These are phyloP conservation scores for Macrocystidia cucumis DNA, from an alignment of 1,284 basidiomycete genomes.

Conservation along the genomic window DNA sequence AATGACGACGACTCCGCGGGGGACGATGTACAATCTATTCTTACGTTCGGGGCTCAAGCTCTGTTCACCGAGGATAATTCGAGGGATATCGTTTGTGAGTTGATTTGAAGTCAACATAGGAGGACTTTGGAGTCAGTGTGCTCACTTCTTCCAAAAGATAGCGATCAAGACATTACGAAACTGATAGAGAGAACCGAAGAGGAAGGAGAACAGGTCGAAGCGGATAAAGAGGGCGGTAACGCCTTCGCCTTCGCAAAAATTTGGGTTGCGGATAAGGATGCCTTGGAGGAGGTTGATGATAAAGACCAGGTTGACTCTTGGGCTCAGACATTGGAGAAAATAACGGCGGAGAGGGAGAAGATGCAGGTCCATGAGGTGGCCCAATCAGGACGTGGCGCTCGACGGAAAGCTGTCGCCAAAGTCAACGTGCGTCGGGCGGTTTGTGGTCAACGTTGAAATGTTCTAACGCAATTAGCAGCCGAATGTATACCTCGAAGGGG, in stretches of 20 bases:
- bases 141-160: constrained; percentile 37
- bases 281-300: constrained; percentile 59
- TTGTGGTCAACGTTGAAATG: constrained; percentile 2
- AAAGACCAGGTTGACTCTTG: constrained; percentile 67
- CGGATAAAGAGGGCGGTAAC: constrained; percentile 33
- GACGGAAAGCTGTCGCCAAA: constrained; percentile 58
- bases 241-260: constrained; percentile 83
- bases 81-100: constrained; percentile 67
- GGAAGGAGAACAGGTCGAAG: constrained; percentile 51
- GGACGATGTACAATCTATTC: constrained; percentile 72
- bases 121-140: constrained; percentile 2
- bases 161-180: constrained; percentile 72
- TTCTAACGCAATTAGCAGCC: constrained; percentile 8
- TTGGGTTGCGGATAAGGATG: constrained; percentile 74
- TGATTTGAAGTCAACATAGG: constrained; percentile 1
- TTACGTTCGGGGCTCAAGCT: constrained; percentile 77
- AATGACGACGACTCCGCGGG: constrained; percentile 64
- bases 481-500: constrained; percentile 15
- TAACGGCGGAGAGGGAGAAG: constrained; percentile 45
- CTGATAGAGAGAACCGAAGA: constrained; percentile 79
- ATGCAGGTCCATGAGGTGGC: constrained; percentile 40
- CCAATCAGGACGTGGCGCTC: constrained; percentile 56
- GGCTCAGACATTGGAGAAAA: constrained; percentile 62
- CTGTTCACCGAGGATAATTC: constrained; percentile 57
- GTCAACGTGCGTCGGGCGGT: constrained; percentile 33